These are phyloP conservation scores for Pestalotiopsis sp. DNA, from an alignment of 2,329 filamentous ascomycete species.

Conservation along the genomic window DNA sequence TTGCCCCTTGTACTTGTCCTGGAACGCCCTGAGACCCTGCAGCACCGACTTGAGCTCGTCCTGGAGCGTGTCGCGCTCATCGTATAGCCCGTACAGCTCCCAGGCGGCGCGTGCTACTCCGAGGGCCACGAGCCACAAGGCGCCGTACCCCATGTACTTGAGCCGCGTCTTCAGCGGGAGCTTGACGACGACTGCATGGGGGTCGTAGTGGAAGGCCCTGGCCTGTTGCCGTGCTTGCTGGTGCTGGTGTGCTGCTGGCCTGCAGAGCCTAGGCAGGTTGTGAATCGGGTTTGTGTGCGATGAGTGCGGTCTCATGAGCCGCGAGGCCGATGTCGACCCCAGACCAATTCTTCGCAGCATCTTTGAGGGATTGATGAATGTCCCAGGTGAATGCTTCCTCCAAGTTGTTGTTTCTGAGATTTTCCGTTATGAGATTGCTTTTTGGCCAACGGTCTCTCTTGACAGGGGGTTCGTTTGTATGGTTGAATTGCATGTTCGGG, in stretches of 20 bases:
- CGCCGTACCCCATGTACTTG: conserved; percentile 17
- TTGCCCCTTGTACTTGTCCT: not conserved
- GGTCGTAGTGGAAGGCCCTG: conserved; percentile 8
- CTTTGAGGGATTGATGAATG: not conserved
- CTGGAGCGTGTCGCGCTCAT: not conserved
- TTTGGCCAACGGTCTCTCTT: not conserved
- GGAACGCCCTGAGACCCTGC: conserved; percentile 2
- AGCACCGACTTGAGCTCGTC: not conserved
- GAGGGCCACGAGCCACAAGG: conserved; percentile 4
- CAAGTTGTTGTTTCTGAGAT: too few relatives aligned
- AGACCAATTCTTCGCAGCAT: conserved; percentile 6
- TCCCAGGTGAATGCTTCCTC: not conserved
- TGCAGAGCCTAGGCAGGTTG: not conserved
- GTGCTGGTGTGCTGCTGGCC: not conserved
- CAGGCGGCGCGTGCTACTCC: conserved; percentile 10
- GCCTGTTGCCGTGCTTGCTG: not conserved
- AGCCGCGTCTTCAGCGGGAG: conserved; percentile 6
- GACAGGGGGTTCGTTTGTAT: not conserved
- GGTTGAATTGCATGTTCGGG: not conserved
- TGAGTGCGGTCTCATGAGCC: not conserved
- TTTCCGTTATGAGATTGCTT: not conserved
- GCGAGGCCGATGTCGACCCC: not conserved
- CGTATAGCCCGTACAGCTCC: conserved; percentile 5
- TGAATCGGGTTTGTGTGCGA: not conserved
- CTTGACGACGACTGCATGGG: not conserved